Evolutionary conservation across 2,329 filamentous ascomycete genomes (phyloP).

Genomic region (Sporothrix variecibatus): DNA sequence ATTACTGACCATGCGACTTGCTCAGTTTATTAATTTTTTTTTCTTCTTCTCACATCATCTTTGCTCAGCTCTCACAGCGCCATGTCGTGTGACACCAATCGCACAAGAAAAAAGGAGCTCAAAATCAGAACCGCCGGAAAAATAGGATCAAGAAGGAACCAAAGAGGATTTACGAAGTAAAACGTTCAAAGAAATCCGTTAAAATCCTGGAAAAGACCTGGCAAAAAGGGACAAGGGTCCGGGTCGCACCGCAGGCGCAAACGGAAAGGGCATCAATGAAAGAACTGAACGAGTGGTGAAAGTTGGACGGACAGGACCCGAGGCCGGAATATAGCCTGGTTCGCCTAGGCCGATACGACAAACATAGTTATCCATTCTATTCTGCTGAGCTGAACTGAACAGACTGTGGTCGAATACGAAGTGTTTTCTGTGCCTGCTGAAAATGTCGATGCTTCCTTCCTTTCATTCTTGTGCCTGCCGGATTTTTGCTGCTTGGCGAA

Average conservation of each 20-base stretch:
- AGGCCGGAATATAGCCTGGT: background rate
- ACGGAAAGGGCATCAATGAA: background rate
- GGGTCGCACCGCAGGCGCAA: constrained; percentile 1
- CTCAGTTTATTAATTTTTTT: background rate
- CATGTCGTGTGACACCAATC: constrained; percentile 3
- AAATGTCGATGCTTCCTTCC: background rate
- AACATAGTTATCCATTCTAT: too few relatives aligned
- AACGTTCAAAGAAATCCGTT: background rate
- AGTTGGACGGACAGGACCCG: background rate
- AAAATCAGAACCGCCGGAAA: background rate
- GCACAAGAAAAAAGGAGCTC: background rate
- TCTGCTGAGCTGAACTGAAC: background rate
- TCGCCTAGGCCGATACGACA: background rate
- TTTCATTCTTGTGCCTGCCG: background rate
- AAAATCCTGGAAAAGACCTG: background rate
- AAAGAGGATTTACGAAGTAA: background rate
- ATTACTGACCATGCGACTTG: background rate
- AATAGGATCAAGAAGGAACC: background rate
- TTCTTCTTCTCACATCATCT: background rate
- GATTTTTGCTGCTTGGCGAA: background rate
- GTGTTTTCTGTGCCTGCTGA: background rate
- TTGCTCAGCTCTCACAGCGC: background rate
- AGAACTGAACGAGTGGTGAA: background rate
- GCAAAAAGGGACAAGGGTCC: background rate
- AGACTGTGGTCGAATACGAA: background rate